Conservation (phyloP, 179 eudicot species). For the Spinacia oleracea region DNA sequence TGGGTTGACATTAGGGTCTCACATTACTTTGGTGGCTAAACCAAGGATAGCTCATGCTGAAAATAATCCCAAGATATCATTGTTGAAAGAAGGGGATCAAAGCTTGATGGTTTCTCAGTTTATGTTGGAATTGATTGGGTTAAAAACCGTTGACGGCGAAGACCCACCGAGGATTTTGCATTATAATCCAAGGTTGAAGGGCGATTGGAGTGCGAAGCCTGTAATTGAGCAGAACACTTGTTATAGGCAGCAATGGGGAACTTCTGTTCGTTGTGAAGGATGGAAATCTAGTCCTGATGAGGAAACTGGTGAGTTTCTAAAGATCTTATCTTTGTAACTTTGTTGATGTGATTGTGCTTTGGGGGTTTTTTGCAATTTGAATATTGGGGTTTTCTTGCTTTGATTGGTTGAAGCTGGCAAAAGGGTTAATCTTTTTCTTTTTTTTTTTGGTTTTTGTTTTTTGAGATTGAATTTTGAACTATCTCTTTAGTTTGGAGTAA, state of each 20-base stretch:
- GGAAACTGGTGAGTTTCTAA: slow-evolving; percentile 67
- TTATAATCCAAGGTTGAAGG: slow-evolving; percentile 89
- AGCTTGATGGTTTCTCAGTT: slow-evolving; percentile 72
- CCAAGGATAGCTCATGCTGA: slow-evolving; percentile 67
- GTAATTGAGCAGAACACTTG: slow-evolving; percentile 95
- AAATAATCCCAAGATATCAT: slow-evolving; percentile 59
- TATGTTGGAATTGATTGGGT: slow-evolving; percentile 89
- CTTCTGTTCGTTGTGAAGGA: slow-evolving; percentile 81
- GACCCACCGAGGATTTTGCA: slow-evolving; percentile 90
- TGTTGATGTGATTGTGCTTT: not conserved
- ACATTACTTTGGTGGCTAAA: slow-evolving; percentile 72
- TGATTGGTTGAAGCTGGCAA: not conserved
- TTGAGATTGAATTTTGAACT: slow-evolving; percentile 15
- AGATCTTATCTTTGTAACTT: not conserved
- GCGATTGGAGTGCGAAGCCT: slow-evolving; percentile 97
- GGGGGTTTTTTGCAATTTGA: not conserved
- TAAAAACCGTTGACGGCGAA: slow-evolving; percentile 89
- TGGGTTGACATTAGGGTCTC: slow-evolving; percentile 87
- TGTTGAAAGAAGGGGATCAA: slow-evolving; percentile 74
- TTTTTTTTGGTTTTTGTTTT: too few species aligned
- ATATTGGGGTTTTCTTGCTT: slow-evolving; percentile 12
- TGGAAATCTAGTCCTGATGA: slow-evolving; percentile 80
- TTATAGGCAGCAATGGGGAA: slow-evolving; percentile 93
- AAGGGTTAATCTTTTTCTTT: not conserved
- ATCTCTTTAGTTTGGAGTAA: not conserved